Conservation (phyloP, 2,329 filamentous ascomycete species). For the Aphanoascus verrucosus region DNA sequence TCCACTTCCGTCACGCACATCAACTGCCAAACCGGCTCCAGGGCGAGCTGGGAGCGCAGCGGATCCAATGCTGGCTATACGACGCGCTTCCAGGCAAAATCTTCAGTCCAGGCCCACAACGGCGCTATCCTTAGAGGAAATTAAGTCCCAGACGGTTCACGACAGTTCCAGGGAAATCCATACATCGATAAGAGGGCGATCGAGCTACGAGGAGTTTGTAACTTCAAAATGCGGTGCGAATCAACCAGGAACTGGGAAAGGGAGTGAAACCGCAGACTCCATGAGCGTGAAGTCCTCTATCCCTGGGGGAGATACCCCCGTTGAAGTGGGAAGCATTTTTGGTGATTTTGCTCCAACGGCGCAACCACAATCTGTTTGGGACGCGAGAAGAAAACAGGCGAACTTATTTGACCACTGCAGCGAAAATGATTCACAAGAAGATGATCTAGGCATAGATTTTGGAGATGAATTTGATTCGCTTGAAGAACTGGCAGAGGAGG, state of each 20-base stretch:
- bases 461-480: slow-evolving; percentile 64
- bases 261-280: slow-evolving; percentile 42
- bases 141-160: slow-evolving; percentile 63
- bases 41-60: slow-evolving; percentile 22
- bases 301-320: slow-evolving; percentile 47
- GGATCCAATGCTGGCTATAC: slow-evolving; percentile 26
- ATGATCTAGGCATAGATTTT: slow-evolving; percentile 56
- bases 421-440: slow-evolving; percentile 28
- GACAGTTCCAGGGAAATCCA: slow-evolving; percentile 59
- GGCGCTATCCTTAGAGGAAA: slow-evolving; percentile 69
- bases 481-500: slow-evolving; percentile 46
- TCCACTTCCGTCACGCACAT: slow-evolving; percentile 8
- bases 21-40: slow-evolving; percentile 28
- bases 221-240: slow-evolving; percentile 30
- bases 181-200: slow-evolving; percentile 32
- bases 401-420: slow-evolving; percentile 27
- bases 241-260: slow-evolving; percentile 37
- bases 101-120: slow-evolving; percentile 63
- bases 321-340: slow-evolving; percentile 73
- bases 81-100: slow-evolving; percentile 25
- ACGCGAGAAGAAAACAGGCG: slow-evolving; percentile 18
- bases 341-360: slow-evolving; percentile 48
- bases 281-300: slow-evolving; percentile 42
- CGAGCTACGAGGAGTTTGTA: slow-evolving; percentile 22
- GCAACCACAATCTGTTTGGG: not conserved